Evolutionary conservation across 2,329 filamentous ascomycete genomes (phyloP), one percentile per base, ranked within the genome.

Genomic region (Hawksworthiomyces lignivorus): DNA sequence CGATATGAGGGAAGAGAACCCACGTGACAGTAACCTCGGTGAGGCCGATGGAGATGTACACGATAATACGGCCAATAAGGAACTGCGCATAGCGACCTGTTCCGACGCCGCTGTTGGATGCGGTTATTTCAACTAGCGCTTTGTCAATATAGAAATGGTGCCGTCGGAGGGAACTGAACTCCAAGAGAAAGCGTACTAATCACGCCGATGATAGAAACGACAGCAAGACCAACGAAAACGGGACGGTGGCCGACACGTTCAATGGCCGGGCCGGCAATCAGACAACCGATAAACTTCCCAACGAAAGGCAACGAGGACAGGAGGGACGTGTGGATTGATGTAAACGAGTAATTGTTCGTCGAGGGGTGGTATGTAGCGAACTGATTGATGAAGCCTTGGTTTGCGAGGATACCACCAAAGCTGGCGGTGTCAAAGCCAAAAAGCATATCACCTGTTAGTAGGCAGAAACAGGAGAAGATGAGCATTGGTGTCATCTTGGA

Each of bases 391-490:
- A 45, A 45, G n/a, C 36, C 35, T 31, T 21, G 24, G 41, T 51
- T 52, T 14, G 45, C 48, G 1, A 53, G 44, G 27, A 53, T 49
- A 5, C 50, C 50, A 18, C 45, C 40, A 43, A 52, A 53, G 21
- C 45, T 51, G 18, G 33, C 46, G 12, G 50, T 53, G 41, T 53
- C 50, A 41, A 46, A 53, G 4, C 50, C 49, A 44, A 52, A 52
- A 6, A 50, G 45, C 31, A 52, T 45, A 29, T 53, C 50, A 10
- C 50, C 50, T 5, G 44, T 45, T 4, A 53, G 46, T 19, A 52
- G 39, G 33, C 41, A 53, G 43, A 52, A 51, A 30, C 50, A 50
- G 5, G 49, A 50, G 20, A 50, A 52, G 20, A 50, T 27, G 5
- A 51, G 47, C 35, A 51, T 40, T 2, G 50, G 50, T 8, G 47